Evolutionary conservation across 257 asterid species (phyloP).

Genomic region (Nicotiana benthamiana): DNA sequence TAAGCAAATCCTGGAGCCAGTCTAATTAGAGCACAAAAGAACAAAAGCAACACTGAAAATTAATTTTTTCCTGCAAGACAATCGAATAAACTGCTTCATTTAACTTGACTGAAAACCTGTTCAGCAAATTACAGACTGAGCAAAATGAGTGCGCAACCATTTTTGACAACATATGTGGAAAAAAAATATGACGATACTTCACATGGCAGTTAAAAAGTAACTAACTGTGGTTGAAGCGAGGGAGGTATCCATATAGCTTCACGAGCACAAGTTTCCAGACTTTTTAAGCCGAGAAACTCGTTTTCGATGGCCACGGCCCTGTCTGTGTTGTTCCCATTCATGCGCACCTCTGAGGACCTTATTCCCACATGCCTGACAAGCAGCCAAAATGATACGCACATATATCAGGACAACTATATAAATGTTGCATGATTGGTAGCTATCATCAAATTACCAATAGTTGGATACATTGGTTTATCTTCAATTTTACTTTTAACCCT

Average conservation of each 20-base stretch:
- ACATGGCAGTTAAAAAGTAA: neutral
- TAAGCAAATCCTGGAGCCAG: neutral
- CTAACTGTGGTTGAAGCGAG: neutral
- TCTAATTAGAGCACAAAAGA: too few species aligned
- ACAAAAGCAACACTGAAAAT: neutral
- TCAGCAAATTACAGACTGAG: neutral
- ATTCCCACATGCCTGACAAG: constrained; percentile 62
- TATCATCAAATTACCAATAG: neutral
- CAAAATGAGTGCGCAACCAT: neutral
- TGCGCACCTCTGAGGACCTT: constrained; percentile 85
- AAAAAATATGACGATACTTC: neutral
- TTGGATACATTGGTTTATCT: neutral
- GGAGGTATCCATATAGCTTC: neutral
- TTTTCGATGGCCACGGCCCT: constrained; percentile 76
- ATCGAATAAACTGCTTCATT: neutral
- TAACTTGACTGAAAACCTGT: neutral
- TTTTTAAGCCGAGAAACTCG: constrained; percentile 52
- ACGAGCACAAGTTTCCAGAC: constrained; percentile 13
- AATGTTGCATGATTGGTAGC: neutral
- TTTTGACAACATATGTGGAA: neutral
- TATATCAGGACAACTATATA: neutral
- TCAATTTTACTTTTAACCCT: neutral
- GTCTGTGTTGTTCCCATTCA: constrained; percentile 84
- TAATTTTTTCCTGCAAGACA: neutral
- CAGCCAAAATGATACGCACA: neutral